These are phyloP conservation scores for Cystofilobasidium bisporidii DNA, from an alignment of 768 basidiomycete genomes.

Conservation along the genomic window DNA sequence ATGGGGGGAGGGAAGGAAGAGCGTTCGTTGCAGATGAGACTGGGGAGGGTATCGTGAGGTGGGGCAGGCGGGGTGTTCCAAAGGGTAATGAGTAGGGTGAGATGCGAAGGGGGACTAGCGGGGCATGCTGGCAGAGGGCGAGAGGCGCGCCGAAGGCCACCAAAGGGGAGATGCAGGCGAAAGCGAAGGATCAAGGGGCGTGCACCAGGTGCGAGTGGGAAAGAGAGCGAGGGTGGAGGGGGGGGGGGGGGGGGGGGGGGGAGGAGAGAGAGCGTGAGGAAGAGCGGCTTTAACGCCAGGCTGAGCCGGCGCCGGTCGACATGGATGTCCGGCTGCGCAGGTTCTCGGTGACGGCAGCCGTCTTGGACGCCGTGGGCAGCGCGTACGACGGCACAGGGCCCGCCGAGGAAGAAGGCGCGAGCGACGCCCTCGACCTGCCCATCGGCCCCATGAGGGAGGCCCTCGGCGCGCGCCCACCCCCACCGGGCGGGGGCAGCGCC, in stretches of 20 bases:
- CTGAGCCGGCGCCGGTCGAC: neutral
- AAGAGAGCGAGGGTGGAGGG: neutral
- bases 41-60: too few relatives aligned
- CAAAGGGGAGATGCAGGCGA: neutral
- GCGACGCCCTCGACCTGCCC: conserved; percentile 2
- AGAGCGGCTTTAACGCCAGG: neutral
- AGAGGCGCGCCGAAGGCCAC: too few relatives aligned
- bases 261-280: too few relatives aligned
- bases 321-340: neutral
- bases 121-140: too few relatives aligned
- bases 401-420: neutral
- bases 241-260: neutral
- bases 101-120: too few relatives aligned
- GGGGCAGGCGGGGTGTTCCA: too few relatives aligned
- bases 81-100: too few relatives aligned
- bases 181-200: neutral
- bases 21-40: too few relatives aligned
- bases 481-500: neutral
- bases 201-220: neutral
- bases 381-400: conserved; percentile 9
- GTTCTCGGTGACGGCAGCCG: conserved; percentile 11
- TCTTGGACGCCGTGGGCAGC: conserved; percentile 9
- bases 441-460: neutral
- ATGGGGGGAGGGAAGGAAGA: too few relatives aligned
- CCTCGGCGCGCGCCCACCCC: neutral